These are phyloP conservation scores for Rhizopogon vinicolor DNA, from an alignment of 768 basidiomycete species.

Conservation along the genomic window DNA sequence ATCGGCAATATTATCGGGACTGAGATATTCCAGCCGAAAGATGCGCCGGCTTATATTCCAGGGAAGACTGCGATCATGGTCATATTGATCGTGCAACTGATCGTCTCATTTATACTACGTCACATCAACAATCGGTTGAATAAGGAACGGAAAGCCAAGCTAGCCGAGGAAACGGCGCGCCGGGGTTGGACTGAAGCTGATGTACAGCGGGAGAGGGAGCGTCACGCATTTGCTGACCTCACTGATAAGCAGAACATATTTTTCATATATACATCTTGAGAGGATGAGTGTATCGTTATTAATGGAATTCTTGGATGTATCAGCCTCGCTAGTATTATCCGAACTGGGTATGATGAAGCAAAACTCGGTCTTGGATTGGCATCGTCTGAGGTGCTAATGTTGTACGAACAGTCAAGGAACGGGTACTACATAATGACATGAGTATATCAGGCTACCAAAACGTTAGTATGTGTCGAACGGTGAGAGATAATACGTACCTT, in stretches of 20 bases:
- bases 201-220: constrained; percentile 52
- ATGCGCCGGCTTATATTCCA: constrained; percentile 58
- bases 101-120: constrained; percentile 42
- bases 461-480: background rate
- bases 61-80: constrained; percentile 66
- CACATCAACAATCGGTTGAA: constrained; percentile 55
- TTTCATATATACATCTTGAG: constrained; percentile 45
- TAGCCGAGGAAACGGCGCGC: constrained; percentile 40
- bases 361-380: too few species aligned
- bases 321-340: background rate
- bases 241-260: constrained; percentile 64
- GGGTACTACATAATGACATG: background rate
- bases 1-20: constrained; percentile 61
- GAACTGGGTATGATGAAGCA: too few species aligned
- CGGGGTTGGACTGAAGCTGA: constrained; percentile 57
- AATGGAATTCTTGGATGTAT: background rate
- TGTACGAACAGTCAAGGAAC: too few species aligned
- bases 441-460: background rate
- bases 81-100: constrained; percentile 48
- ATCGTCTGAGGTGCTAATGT: too few species aligned
- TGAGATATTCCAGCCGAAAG: constrained; percentile 58
- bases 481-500: constrained; percentile 7
- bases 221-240: constrained; percentile 57
- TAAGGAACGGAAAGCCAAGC: constrained; percentile 34
- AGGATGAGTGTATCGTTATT: constrained; percentile 6